These are phyloP conservation scores for Aureobasidium sp. DNA, from an alignment of 2,329 filamentous ascomycete genomes.

Conservation along the genomic window DNA sequence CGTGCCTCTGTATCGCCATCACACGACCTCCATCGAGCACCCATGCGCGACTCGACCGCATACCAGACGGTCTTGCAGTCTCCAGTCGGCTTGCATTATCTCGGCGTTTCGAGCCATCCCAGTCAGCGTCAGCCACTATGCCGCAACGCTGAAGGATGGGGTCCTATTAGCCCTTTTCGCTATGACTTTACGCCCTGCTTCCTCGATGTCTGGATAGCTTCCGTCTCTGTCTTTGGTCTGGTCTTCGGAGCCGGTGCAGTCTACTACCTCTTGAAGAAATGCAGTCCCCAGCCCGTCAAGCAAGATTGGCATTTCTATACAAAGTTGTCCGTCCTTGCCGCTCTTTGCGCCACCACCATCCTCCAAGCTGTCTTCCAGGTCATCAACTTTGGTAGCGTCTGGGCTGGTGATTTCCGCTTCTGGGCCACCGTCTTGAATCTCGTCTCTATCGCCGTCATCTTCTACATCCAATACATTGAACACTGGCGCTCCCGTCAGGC, in stretches of 20 bases:
- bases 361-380: slow-evolving; percentile 72
- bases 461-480: slow-evolving; percentile 75
- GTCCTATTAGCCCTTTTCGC: slow-evolving; percentile 74
- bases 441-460: slow-evolving; percentile 64
- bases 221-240: slow-evolving; percentile 70
- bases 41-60: slow-evolving; percentile 8
- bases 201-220: slow-evolving; percentile 78
- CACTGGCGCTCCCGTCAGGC: slow-evolving; percentile 74
- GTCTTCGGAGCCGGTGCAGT: slow-evolving; percentile 67
- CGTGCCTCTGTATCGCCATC: slow-evolving; percentile 3
- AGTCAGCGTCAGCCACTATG: slow-evolving; percentile 59
- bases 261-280: slow-evolving; percentile 68
- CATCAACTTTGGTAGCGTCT: slow-evolving; percentile 56
- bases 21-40: not conserved
- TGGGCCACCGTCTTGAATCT: slow-evolving; percentile 69
- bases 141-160: slow-evolving; percentile 88
- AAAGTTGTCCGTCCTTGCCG: slow-evolving; percentile 66
- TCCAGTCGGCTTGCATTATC: slow-evolving; percentile 6
- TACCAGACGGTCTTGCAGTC: slow-evolving; percentile 8
- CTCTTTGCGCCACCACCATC: slow-evolving; percentile 58
- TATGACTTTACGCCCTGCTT: slow-evolving; percentile 98
- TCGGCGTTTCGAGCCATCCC: not conserved
- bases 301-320: slow-evolving; percentile 91
- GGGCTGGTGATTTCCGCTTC: slow-evolving; percentile 76
- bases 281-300: slow-evolving; percentile 54